Conservation (phyloP, 768 basidiomycete genomes). For the Inosperma sp. region DNA sequence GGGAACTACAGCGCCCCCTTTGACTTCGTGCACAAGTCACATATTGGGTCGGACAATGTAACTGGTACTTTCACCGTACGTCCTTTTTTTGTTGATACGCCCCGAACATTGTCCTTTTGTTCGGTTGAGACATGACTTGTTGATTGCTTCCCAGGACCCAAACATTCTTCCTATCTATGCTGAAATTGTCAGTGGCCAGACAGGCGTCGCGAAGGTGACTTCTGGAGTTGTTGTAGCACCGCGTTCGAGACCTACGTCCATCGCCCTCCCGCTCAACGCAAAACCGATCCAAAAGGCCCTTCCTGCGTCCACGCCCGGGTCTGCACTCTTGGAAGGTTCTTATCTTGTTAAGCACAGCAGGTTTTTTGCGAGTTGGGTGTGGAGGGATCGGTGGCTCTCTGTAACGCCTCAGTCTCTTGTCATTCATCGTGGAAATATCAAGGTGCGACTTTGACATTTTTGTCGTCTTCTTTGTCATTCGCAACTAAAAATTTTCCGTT, state of each 20-base stretch:
- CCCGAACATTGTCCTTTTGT: constrained; percentile 1
- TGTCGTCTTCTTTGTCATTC: not conserved
- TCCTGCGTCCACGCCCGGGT: constrained; percentile 11
- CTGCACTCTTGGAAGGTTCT: constrained; percentile 47
- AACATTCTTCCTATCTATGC: constrained; percentile 27
- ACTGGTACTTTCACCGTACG: constrained; percentile 30
- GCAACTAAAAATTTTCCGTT: not conserved
- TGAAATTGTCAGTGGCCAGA: constrained; percentile 22
- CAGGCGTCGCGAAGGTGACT: constrained; percentile 3
- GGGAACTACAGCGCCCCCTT: constrained; percentile 34
- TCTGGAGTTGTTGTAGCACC: constrained; percentile 15
- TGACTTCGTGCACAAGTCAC: constrained; percentile 38
- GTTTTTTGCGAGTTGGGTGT: constrained; percentile 63
- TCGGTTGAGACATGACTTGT: not conserved
- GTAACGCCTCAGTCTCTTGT: constrained; percentile 60
- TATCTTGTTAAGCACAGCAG: constrained; percentile 76
- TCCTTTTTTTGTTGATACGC: constrained; percentile 9
- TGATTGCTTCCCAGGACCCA: constrained; percentile 17
- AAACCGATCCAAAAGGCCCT: constrained; percentile 13
- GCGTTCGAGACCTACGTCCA: constrained; percentile 20
- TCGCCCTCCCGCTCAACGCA: constrained; percentile 13
- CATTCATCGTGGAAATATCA: constrained; percentile 59
- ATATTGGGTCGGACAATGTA: constrained; percentile 33
- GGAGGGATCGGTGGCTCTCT: constrained; percentile 73
- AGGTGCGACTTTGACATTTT: constrained; percentile 44